Conservation (phyloP, 2,329 filamentous ascomycete genomes). For the Cephalotrichum gorgonifer region DNA sequence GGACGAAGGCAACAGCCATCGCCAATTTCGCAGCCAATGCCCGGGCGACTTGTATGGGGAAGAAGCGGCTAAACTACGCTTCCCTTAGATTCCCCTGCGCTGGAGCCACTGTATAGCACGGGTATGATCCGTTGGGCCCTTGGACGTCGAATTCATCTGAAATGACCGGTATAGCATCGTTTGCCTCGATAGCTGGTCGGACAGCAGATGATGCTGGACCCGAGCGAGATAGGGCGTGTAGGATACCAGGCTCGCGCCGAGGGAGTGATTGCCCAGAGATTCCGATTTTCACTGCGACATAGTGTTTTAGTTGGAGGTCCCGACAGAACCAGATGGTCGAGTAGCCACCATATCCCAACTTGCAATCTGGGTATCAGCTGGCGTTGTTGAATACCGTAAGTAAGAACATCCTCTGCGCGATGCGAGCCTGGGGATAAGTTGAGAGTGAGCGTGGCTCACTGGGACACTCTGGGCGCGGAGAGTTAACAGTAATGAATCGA, state of each 20-base stretch:
- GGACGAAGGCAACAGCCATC: neutral
- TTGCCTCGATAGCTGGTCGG: neutral
- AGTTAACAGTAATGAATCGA: neutral
- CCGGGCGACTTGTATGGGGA: neutral
- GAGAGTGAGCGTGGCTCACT: slow-evolving; percentile 14
- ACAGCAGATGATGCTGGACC: neutral
- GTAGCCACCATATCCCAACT: slow-evolving; percentile 25
- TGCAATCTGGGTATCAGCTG: slow-evolving; percentile 8
- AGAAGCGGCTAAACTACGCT: neutral
- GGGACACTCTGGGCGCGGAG: neutral
- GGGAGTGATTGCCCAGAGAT: neutral
- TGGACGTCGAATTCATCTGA: neutral
- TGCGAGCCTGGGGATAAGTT: neutral
- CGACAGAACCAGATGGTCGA: slow-evolving; percentile 28
- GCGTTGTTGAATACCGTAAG: neutral
- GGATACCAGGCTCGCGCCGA: neutral
- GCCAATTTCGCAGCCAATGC: neutral
- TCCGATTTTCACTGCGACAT: slow-evolving; percentile 20
- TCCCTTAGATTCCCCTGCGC: neutral
- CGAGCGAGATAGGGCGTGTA: neutral
- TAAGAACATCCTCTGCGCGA: neutral
- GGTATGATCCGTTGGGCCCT: neutral
- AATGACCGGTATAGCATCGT: neutral
- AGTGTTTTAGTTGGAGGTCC: slow-evolving; percentile 15
- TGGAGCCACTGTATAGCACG: neutral